Percentiles rank a stretch among this genome's conserved stretches.
phyloP scores from a whole-genome alignment of 2,329 filamentous ascomycete species.

The Fulvia fulva region DNA sequence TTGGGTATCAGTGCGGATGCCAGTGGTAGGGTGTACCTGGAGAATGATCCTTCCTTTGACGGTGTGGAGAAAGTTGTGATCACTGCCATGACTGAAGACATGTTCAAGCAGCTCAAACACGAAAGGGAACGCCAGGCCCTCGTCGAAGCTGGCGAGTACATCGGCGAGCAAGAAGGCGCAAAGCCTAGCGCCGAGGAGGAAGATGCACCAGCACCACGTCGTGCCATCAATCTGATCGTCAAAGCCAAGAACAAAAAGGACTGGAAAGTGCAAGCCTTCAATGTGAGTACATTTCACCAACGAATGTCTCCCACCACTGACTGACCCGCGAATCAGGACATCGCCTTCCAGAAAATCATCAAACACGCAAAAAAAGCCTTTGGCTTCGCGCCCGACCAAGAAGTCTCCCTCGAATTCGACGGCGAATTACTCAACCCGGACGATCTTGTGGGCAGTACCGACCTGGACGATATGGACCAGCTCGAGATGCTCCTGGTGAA shows the following conservation, averaged over 20 bases:
- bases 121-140: slow-evolving; percentile 40
- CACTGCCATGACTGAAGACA: slow-evolving; percentile 69
- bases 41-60: slow-evolving; percentile 46
- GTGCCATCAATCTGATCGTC: slow-evolving; percentile 45
- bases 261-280: slow-evolving; percentile 48
- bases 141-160: not conserved
- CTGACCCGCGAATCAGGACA: slow-evolving; percentile 43
- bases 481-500: slow-evolving; percentile 67
- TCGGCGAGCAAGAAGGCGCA: slow-evolving; percentile 7
- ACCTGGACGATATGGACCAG: slow-evolving; percentile 69
- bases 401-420: slow-evolving; percentile 67
- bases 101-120: slow-evolving; percentile 51
- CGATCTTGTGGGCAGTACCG: slow-evolving; percentile 59
- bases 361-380: slow-evolving; percentile 57
- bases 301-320: not conserved
- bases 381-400: slow-evolving; percentile 48
- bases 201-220: slow-evolving; percentile 14
- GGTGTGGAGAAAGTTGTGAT: slow-evolving; percentile 63
- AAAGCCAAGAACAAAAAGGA: slow-evolving; percentile 50
- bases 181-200: slow-evolving; percentile 16
- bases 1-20: slow-evolving; percentile 57
- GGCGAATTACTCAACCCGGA: slow-evolving; percentile 65
- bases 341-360: slow-evolving; percentile 59
- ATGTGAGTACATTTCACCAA: slow-evolving; percentile 35
- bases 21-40: slow-evolving; percentile 36